phyloP scores from a whole-genome alignment of 441 rosid genomes.

The Melastoma candidum region DNA sequence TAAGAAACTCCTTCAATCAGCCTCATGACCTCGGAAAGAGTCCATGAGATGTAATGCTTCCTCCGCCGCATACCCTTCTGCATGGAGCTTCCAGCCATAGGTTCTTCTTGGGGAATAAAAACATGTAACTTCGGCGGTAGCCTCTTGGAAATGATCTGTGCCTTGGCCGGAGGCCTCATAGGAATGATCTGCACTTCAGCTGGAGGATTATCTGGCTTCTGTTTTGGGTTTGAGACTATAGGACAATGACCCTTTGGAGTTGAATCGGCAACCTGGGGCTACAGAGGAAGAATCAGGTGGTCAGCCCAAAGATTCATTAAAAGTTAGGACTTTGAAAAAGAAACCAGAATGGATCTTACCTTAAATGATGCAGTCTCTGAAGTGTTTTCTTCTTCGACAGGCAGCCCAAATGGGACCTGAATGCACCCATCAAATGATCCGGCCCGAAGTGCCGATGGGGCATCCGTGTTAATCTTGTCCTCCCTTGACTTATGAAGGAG shows the following conservation, averaged over 20 bases:
- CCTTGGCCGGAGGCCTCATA: too few relatives aligned
- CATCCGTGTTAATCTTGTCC: conserved; percentile 3
- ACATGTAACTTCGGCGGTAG: too few relatives aligned
- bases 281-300: too few relatives aligned
- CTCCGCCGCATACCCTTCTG: conserved; percentile 13
- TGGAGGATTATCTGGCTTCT: too few relatives aligned
- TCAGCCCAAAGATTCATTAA: too few relatives aligned
- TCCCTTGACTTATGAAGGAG: conserved; percentile 1
- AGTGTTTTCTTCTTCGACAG: conserved; percentile 14
- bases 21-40: conserved; percentile 18
- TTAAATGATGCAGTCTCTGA: conserved; percentile 1
- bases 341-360: conserved; percentile 4
- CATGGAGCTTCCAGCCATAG: background rate
- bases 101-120: too few relatives aligned
- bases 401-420: conserved; percentile 20
- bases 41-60: conserved; percentile 19
- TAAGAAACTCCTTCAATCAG: conserved; percentile 16
- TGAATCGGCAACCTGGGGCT: too few relatives aligned
- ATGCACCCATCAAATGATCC: conserved; percentile 16
- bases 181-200: too few relatives aligned
- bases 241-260: too few relatives aligned
- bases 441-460: conserved; percentile 1
- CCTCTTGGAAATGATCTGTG: too few relatives aligned
- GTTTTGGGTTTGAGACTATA: too few relatives aligned
- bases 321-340: background rate